phyloP scores from a whole-genome alignment of 129 eudicot genomes.

The Ambrosia trifida region DNA sequence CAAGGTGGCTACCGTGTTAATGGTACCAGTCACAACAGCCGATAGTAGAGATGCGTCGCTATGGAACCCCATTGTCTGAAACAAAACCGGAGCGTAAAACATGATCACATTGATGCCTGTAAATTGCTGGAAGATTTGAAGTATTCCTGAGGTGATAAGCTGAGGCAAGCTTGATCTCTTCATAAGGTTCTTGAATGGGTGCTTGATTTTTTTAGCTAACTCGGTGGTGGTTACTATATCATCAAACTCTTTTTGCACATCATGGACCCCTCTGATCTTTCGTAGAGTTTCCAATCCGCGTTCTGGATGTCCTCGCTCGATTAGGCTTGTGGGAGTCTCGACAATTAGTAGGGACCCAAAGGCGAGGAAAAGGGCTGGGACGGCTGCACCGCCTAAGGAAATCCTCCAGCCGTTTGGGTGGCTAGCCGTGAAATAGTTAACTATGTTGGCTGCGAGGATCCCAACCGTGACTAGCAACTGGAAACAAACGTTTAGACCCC shows the following conservation, averaged over 20 bases:
- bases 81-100: conserved; percentile 73
- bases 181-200: conserved; percentile 54
- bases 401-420: conserved; percentile 57
- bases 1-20: conserved; percentile 42
- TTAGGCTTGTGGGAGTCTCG: conserved; percentile 63
- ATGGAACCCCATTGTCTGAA: conserved; percentile 68
- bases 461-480: conserved; percentile 63
- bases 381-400: conserved; percentile 65
- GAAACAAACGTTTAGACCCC: conserved; percentile 57
- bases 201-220: conserved; percentile 39
- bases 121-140: conserved; percentile 66
- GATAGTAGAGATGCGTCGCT: conserved; percentile 55
- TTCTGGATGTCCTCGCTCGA: conserved; percentile 46
- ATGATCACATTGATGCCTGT: conserved; percentile 74
- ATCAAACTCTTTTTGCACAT: conserved; percentile 53
- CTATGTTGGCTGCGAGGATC: conserved; percentile 48
- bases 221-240: conserved; percentile 47
- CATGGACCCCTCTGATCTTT: conserved; percentile 50
- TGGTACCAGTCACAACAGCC: conserved; percentile 50
- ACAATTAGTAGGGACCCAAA: conserved; percentile 51
- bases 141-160: conserved; percentile 37
- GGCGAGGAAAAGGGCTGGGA: conserved; percentile 61
- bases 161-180: conserved; percentile 45
- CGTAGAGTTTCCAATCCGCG: conserved; percentile 35
- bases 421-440: conserved; percentile 45